Base-by-base conservation (phyloP, 306 rosid genomes). In the Albizia julibrissin region DNA sequence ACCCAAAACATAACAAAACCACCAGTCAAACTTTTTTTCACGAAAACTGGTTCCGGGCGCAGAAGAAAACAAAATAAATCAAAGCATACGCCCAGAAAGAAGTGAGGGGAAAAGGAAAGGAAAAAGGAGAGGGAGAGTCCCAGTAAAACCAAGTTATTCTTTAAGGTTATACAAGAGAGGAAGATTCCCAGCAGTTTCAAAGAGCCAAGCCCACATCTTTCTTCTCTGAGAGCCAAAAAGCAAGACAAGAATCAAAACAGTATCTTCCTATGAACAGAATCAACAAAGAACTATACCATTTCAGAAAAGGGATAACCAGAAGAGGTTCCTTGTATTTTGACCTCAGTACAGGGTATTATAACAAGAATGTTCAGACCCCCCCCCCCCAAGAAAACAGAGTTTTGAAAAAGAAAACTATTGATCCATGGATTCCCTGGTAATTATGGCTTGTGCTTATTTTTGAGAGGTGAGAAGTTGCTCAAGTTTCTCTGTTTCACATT, bases 161-260 rank as follows among this genome's bases (percentile, higher is more conserved):
- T 83, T 70, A 72, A 80, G 78, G 47, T 86, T 69, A 76, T 44
- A 73, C 49, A 77, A 71, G 77, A 75, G 59, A 80, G 74, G 46
- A 72, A 77, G 42, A 67, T n/a, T 67, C 75, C 16, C 21, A 67
- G 42, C 79, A 59, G 82, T 46, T 26, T 76, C 77, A 42, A 77
- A 67, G 52, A 26, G 78, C 79, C 79, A 78, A 52, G 29, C 34
- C 72, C 66, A 69, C 66, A 79, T 59, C 15, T 42, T 24, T 59
- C 75, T 73, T 74, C 71, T 61, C 47, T 52, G 10, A 7, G 34
- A 79, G 19, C 43, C 43, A 66, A 66, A 62, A 73, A 68, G 80
- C 77, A 69, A 59, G 46, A 49, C 72, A 56, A 43, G 59, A 86
- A 64, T 87, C 61, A 73, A 77, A 77, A 74, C 29, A 18, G 15